Evolutionary conservation across 768 basidiomycete genomes (phyloP).

Genomic region (Polyporus arcularius): DNA sequence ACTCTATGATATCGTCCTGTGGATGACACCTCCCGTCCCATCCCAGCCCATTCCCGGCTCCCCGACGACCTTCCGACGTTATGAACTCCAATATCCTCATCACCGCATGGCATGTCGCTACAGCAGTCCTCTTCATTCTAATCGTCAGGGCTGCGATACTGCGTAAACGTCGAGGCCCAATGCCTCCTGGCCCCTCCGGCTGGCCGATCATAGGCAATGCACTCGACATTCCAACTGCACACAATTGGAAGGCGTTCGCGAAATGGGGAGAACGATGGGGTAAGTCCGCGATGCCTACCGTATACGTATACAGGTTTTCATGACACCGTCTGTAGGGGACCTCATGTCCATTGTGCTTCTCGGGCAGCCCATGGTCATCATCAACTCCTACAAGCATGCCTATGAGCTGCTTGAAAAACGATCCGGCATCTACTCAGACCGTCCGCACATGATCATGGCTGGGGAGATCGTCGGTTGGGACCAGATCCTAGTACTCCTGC

Average conservation of each 20-base stretch:
- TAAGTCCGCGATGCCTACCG: conserved; percentile 4
- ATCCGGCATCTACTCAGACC: conserved; percentile 26
- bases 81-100: background rate
- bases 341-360: conserved; percentile 27
- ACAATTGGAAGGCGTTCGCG: conserved; percentile 28
- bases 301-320: background rate
- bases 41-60: background rate
- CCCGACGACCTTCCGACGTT: background rate
- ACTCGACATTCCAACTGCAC: conserved; percentile 24
- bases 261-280: conserved; percentile 31
- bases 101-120: background rate
- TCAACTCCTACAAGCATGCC: conserved; percentile 29
- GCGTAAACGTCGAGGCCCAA: background rate
- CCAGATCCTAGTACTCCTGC: conserved; percentile 38
- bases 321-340: conserved; percentile 20
- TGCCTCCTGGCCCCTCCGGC: conserved; percentile 32
- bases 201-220: conserved; percentile 30
- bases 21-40: background rate
- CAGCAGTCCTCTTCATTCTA: background rate
- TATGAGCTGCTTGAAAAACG: conserved; percentile 30
- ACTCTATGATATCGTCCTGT: background rate
- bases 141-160: background rate
- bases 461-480: conserved; percentile 28
- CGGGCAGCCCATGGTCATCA: conserved; percentile 30
- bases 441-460: conserved; percentile 23